phyloP scores from a whole-genome alignment of 1,139 yeast species.

The Chernovozyma aurita region DNA sequence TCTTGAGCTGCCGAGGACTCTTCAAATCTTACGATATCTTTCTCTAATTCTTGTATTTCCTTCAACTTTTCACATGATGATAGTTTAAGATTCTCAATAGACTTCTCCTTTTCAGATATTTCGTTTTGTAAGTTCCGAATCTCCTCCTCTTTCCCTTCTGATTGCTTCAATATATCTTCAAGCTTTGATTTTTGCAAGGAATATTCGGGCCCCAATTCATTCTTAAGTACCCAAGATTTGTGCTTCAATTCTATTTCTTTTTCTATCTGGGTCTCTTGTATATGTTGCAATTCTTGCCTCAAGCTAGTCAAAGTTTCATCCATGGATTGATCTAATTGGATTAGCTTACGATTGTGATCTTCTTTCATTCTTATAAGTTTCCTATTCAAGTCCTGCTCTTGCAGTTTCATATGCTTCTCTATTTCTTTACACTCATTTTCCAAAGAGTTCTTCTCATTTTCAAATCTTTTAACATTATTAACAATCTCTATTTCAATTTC shows the following conservation, averaged over 20 bases:
- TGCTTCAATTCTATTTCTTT: slow-evolving; percentile 6
- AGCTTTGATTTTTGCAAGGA: neutral
- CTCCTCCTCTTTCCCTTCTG: slow-evolving; percentile 5
- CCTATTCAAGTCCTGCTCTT: slow-evolving; percentile 18
- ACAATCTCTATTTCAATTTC: slow-evolving; percentile 33
- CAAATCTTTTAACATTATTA: slow-evolving; percentile 22
- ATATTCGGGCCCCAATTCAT: slow-evolving; percentile 3
- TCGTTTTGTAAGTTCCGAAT: slow-evolving; percentile 5
- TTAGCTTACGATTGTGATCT: slow-evolving; percentile 18
- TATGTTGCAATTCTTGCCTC: slow-evolving; percentile 11
- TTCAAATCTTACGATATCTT: slow-evolving; percentile 17
- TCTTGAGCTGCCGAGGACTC: slow-evolving; percentile 22
- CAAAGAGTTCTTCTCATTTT: slow-evolving; percentile 19
- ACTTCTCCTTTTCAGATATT: neutral
- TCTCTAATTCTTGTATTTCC: slow-evolving; percentile 7
- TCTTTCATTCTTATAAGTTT: slow-evolving; percentile 25
- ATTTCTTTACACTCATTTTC: slow-evolving; percentile 13
- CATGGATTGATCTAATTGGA: slow-evolving; percentile 16
- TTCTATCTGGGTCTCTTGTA: slow-evolving; percentile 4
- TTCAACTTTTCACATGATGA: slow-evolving; percentile 1
- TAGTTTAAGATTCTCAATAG: slow-evolving; percentile 7
- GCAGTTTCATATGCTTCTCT: slow-evolving; percentile 13
- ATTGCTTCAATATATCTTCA: neutral
- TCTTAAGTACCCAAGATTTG: slow-evolving; percentile 5
- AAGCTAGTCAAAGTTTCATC: slow-evolving; percentile 17